These are phyloP conservation scores for Xylaria sp. DNA, from an alignment of 495 filamentous ascomycete genomes.

Conservation along the genomic window DNA sequence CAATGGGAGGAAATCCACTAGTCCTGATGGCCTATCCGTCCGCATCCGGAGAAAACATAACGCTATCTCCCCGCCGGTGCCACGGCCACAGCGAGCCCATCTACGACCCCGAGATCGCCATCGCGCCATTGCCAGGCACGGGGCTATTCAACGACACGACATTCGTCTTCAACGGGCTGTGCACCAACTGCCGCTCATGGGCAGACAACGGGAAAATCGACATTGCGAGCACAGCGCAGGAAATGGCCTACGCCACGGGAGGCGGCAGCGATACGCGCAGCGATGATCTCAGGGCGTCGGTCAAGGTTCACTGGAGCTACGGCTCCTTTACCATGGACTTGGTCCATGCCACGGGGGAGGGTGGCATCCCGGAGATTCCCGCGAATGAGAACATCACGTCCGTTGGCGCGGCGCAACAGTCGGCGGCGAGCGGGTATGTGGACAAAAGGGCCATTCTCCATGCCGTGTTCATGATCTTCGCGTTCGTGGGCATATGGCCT, in stretches of 20 bases:
- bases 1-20: conserved; percentile 56
- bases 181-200: conserved; percentile 57
- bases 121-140: conserved; percentile 52
- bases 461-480: conserved; percentile 58
- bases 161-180: conserved; percentile 56
- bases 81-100: conserved; percentile 57
- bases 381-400: conserved; percentile 31
- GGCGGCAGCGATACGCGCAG: conserved; percentile 42
- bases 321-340: conserved; percentile 64
- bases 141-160: conserved; percentile 47
- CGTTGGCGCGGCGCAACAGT: conserved; percentile 32
- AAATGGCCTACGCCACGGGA: conserved; percentile 66
- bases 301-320: conserved; percentile 61
- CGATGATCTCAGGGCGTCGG: conserved; percentile 49
- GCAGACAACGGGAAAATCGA: conserved; percentile 45
- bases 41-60: conserved; percentile 53
- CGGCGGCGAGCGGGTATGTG: conserved; percentile 35
- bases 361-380: conserved; percentile 39
- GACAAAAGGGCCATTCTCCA: conserved; percentile 50
- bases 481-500: conserved; percentile 62
- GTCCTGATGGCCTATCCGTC: conserved; percentile 60
- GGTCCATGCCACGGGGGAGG: conserved; percentile 51
- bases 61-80: conserved; percentile 55
- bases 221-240: conserved; percentile 44
- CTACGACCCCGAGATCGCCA: conserved; percentile 45